These are phyloP conservation scores for Orbilia oligospora DNA, from an alignment of 2,329 filamentous ascomycete genomes.

Conservation along the genomic window DNA sequence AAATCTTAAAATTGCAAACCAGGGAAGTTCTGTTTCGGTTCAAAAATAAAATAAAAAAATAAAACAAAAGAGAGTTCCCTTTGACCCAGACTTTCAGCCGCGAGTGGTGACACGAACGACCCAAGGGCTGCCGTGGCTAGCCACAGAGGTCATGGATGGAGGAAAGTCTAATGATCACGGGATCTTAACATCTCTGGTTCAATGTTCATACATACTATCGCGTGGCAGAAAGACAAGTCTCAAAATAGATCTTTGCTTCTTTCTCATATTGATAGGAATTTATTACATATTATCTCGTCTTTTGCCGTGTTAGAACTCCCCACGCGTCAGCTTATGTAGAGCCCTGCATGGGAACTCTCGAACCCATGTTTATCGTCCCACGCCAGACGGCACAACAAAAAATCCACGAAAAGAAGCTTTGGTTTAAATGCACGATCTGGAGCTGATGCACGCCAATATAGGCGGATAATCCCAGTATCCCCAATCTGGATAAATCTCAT, in stretches of 20 bases:
- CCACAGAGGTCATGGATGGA: neutral
- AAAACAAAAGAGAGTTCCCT: slow-evolving; percentile 5
- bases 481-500: slow-evolving; percentile 46
- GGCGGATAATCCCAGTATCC: slow-evolving; percentile 22
- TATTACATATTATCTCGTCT: slow-evolving; percentile 5
- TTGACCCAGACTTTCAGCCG: neutral
- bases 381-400: slow-evolving; percentile 38
- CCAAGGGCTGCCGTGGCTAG: slow-evolving; percentile 20
- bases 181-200: slow-evolving; percentile 9
- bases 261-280: too few relatives aligned
- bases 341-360: neutral
- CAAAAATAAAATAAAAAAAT: slow-evolving; percentile 18
- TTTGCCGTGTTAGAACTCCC: slow-evolving; percentile 34
- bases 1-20: slow-evolving; percentile 30
- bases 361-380: slow-evolving; percentile 36
- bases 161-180: slow-evolving; percentile 20
- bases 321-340: slow-evolving; percentile 39
- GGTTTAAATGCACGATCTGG: slow-evolving; percentile 32
- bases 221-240: slow-evolving; percentile 21
- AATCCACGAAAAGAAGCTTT: slow-evolving; percentile 15
- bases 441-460: slow-evolving; percentile 31
- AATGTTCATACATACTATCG: too few relatives aligned
- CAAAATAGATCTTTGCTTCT: slow-evolving; percentile 24
- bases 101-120: slow-evolving; percentile 13
- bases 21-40: neutral